These are phyloP conservation scores for Cylindrotheca closterium DNA, from an alignment of 108 stramenopile genomes.

Conservation along the genomic window DNA sequence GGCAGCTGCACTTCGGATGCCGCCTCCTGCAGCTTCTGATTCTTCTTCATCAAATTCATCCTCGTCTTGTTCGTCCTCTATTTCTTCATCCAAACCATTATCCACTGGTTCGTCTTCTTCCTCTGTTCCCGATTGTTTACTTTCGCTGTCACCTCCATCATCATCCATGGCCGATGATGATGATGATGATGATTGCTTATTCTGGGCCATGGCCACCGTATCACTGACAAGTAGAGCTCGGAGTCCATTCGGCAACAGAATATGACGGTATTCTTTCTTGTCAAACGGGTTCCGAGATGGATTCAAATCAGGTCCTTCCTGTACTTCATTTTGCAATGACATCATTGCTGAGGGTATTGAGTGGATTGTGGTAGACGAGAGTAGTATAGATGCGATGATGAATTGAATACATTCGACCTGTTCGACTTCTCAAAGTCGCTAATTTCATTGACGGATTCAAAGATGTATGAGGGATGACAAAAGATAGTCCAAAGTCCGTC, in stretches of 20 bases:
- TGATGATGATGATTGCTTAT: conserved; percentile 22
- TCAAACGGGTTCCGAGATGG: conserved; percentile 45
- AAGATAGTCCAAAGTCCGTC: too few relatives aligned
- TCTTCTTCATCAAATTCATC: conserved; percentile 25
- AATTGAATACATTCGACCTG: too few relatives aligned
- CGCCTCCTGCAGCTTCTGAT: conserved; percentile 35
- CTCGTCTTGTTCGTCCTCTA: conserved; percentile 42
- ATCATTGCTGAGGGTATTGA: too few relatives aligned
- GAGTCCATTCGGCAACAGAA: conserved; percentile 80
- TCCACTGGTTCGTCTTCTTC: conserved; percentile 16
- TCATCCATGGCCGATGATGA: conserved; percentile 17
- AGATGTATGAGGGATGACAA: too few relatives aligned
- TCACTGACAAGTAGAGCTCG: conserved; percentile 77
- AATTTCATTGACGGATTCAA: too few relatives aligned
- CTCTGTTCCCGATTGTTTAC: conserved; percentile 42
- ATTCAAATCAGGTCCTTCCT: conserved; percentile 34
- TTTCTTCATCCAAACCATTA: conserved; percentile 21
- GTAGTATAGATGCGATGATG: too few relatives aligned
- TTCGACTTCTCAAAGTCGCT: too few relatives aligned
- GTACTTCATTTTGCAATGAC: too few relatives aligned
- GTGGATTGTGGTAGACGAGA: too few relatives aligned
- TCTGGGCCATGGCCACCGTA: conserved; percentile 74
- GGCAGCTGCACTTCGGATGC: conserved; percentile 85
- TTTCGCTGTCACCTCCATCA: conserved; percentile 27
- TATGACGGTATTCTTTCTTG: conserved; percentile 81